Conservation (phyloP, 495 filamentous ascomycete genomes). For the Thermothielavioides terrestris region DNA sequence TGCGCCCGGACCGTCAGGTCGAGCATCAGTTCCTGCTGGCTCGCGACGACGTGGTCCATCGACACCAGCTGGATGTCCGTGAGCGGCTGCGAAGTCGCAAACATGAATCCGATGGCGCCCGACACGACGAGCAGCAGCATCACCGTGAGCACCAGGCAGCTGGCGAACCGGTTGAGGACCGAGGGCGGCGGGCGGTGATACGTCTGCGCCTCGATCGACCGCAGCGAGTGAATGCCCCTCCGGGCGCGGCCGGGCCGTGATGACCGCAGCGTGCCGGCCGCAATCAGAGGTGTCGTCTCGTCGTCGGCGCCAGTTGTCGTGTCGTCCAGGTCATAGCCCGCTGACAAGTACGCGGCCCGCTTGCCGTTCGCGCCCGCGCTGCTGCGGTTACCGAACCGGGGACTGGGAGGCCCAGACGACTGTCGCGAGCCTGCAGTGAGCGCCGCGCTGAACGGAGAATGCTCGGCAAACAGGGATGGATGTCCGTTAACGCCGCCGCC, state of each 20-base stretch:
- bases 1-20: conserved; percentile 79
- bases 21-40: conserved; percentile 91
- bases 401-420: conserved; percentile 54
- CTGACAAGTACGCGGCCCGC: conserved; percentile 23
- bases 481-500: conserved; percentile 53
- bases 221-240: conserved; percentile 46
- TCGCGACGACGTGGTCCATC: conserved; percentile 83
- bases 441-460: conserved; percentile 53
- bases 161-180: conserved; percentile 63
- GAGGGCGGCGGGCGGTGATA: conserved; percentile 52
- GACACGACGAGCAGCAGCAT: conserved; percentile 69
- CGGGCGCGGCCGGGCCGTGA: conserved; percentile 54
- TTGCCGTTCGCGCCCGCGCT: conserved; percentile 18
- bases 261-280: conserved; percentile 40
- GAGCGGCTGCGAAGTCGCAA: conserved; percentile 84
- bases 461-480: conserved; percentile 65
- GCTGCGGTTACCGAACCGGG: conserved; percentile 28
- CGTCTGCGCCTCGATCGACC: conserved; percentile 68
- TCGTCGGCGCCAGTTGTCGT: conserved; percentile 66
- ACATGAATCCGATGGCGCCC: conserved; percentile 75
- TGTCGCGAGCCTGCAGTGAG: conserved; percentile 39
- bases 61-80: conserved; percentile 63
- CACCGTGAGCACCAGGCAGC: conserved; percentile 65
- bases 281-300: conserved; percentile 76
- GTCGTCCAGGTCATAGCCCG: conserved; percentile 47